Conservation (phyloP, 2,329 filamentous ascomycete species). For the Lasiodiplodia gonubiensis region DNA sequence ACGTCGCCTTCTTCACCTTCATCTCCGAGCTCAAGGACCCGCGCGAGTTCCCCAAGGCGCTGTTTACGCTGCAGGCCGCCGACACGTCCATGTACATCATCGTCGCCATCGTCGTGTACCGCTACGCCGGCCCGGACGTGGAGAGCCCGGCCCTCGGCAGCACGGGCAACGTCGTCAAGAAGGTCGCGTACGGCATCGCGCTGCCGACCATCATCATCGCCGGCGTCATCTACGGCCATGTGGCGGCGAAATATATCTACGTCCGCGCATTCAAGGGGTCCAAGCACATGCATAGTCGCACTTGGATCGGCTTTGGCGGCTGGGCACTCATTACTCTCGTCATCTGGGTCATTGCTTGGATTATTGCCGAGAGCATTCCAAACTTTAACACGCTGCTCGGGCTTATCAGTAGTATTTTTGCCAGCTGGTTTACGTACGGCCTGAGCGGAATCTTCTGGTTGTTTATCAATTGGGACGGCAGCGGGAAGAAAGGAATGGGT, state of each 20-base stretch:
- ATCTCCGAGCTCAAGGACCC: constrained; percentile 69
- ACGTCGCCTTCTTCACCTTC: constrained; percentile 72
- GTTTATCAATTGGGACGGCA: constrained; percentile 48
- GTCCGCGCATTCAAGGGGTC: constrained; percentile 66
- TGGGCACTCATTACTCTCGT: constrained; percentile 64
- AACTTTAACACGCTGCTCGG: constrained; percentile 72
- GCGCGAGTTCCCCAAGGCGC: constrained; percentile 65
- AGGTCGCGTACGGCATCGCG: constrained; percentile 71
- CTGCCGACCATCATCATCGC: constrained; percentile 74
- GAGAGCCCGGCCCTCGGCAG: constrained; percentile 71
- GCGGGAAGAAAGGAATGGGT: not conserved
- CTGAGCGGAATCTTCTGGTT: constrained; percentile 49
- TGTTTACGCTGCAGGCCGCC: constrained; percentile 64
- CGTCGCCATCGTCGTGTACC: constrained; percentile 71
- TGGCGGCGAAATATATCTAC: constrained; percentile 71
- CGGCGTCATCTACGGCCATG: constrained; percentile 72
- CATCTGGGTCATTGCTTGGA: constrained; percentile 68
- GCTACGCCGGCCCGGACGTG: constrained; percentile 66
- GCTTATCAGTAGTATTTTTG: constrained; percentile 66
- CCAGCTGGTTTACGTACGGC: constrained; percentile 68
- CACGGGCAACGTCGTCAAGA: constrained; percentile 61
- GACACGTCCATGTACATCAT: constrained; percentile 69
- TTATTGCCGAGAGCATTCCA: constrained; percentile 74
- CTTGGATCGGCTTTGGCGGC: constrained; percentile 48
- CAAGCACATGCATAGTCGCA: constrained; percentile 60